A percentile compares a stretch with the other conserved stretches of the same genome.
Conservation (phyloP, 345 rosid genomes). For the Triadica sebifera region DNA sequence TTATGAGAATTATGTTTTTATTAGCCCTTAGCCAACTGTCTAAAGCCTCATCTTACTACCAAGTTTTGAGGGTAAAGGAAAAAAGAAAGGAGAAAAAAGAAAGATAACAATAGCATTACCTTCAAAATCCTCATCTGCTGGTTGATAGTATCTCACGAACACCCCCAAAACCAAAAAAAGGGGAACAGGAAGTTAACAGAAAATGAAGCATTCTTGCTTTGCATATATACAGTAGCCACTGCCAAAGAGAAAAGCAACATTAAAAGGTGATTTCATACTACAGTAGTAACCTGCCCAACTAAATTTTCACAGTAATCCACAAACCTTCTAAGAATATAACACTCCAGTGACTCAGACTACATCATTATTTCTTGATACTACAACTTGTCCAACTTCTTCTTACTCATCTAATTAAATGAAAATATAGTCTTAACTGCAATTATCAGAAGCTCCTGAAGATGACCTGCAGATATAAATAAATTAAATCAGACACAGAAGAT, state of each 20-base stretch:
- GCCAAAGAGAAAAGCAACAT: conserved; percentile 9
- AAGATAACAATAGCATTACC: conserved; percentile 14
- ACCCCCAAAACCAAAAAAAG: neutral
- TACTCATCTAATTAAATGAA: conserved; percentile 15
- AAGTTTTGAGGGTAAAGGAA: neutral
- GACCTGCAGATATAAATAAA: conserved; percentile 19
- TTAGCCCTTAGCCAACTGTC: neutral
- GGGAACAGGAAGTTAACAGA: neutral
- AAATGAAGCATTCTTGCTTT: conserved; percentile 7
- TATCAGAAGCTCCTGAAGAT: conserved; percentile 14
- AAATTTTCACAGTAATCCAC: conserved; percentile 1
- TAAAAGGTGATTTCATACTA: conserved; percentile 7
- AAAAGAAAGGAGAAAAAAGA: neutral
- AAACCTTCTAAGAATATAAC: conserved; percentile 24
- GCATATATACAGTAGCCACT: conserved; percentile 25
- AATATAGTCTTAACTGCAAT: conserved; percentile 3
- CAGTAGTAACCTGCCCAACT: neutral
- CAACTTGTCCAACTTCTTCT: conserved; percentile 22
- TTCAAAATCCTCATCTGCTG: conserved; percentile 13
- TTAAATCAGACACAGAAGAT: neutral
- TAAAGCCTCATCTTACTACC: neutral
- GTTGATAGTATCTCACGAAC: conserved; percentile 5
- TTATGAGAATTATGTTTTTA: neutral
- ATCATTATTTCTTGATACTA: conserved; percentile 5
- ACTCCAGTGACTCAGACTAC: neutral